Evolutionary conservation across 1,139 yeast genomes (phyloP).

Genomic region (Williopsis jadinii): DNA sequence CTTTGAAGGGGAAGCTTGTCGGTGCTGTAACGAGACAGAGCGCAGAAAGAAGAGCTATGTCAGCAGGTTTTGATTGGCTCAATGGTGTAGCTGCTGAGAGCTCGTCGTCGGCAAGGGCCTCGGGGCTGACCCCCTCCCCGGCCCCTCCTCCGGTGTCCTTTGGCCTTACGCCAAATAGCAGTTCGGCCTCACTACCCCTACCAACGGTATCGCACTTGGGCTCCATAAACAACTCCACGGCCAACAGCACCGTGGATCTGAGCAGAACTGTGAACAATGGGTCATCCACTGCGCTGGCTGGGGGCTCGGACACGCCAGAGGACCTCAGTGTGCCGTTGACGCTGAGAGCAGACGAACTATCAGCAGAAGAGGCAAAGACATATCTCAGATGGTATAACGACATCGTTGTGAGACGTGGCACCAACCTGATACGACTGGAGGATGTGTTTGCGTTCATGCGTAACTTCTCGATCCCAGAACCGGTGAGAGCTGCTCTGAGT

Average conservation of each 20-base stretch:
- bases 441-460: constrained; percentile 60
- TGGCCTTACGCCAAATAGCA: constrained; percentile 23
- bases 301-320: constrained; percentile 7
- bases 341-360: constrained; percentile 51
- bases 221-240: not conserved
- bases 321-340: constrained; percentile 45
- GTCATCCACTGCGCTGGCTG: not conserved
- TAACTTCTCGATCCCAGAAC: constrained; percentile 48
- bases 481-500: constrained; percentile 37
- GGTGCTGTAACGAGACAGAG: too few relatives aligned
- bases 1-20: too few relatives aligned
- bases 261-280: not conserved
- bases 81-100: constrained; percentile 24
- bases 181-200: constrained; percentile 14
- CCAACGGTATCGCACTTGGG: constrained; percentile 1
- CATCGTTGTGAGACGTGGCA: constrained; percentile 49
- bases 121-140: too few relatives aligned
- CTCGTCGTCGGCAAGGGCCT: constrained; percentile 19
- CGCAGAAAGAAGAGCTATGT: constrained; percentile 17
- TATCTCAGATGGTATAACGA: constrained; percentile 76
- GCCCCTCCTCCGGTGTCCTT: constrained; percentile 32
- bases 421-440: constrained; percentile 46
- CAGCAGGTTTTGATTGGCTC: constrained; percentile 38
- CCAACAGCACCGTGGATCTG: not conserved
- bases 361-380: constrained; percentile 60